These are phyloP conservation scores for Arthrocladium fulminans DNA, from an alignment of 2,329 filamentous ascomycete species.

Conservation along the genomic window DNA sequence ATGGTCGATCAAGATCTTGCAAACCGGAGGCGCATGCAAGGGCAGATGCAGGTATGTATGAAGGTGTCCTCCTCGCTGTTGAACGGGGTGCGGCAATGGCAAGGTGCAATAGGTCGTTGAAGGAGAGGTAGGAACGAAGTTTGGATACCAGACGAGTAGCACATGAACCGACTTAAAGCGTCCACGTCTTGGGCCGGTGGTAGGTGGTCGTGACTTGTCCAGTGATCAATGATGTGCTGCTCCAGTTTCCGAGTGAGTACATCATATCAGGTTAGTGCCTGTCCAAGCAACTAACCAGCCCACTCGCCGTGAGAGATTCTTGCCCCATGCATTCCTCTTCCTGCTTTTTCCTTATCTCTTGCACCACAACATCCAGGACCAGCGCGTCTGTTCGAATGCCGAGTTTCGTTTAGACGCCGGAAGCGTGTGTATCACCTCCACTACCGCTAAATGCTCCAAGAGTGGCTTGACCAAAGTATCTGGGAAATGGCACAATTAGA, in stretches of 20 bases:
- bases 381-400: too few relatives aligned
- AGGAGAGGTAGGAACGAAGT: conserved; percentile 1
- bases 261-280: conserved; percentile 3
- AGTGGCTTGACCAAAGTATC: too few relatives aligned
- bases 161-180: background rate
- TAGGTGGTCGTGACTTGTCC: background rate
- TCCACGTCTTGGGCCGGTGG: conserved; percentile 1
- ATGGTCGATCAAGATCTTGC: background rate
- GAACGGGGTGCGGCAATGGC: too few relatives aligned
- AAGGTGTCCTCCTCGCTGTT: background rate
- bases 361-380: too few relatives aligned
- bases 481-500: too few relatives aligned
- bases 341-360: too few relatives aligned
- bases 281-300: conserved; percentile 2
- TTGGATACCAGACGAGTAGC: background rate
- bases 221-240: conserved; percentile 5
- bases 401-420: too few relatives aligned
- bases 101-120: background rate
- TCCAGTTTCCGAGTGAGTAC: background rate
- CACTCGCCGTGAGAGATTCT: background rate
- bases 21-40: background rate
- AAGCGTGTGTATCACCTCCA: too few relatives aligned
- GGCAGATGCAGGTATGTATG: background rate
- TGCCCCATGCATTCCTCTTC: background rate
- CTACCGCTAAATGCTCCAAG: too few relatives aligned